Base-by-base conservation (phyloP, 2,329 filamentous ascomycete genomes). In the Berkeleyomyces rouxiae region DNA sequence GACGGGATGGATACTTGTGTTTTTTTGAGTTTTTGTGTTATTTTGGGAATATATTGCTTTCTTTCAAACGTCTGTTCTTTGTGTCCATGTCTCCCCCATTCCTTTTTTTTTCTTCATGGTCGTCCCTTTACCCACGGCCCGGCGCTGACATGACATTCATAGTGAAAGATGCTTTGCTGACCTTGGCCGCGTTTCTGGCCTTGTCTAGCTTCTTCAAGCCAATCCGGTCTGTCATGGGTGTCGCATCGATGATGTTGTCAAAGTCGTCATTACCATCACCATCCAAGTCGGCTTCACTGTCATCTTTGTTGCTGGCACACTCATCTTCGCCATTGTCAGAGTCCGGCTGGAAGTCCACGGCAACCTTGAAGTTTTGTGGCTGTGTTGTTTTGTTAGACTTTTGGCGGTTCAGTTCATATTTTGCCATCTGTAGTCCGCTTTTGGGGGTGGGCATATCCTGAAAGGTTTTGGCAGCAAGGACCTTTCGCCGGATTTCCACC, bases 391-490 rank as follows among this genome's bases (percentile, higher is more conserved):
- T 76, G 10, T 63, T 44, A 11, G 61, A 61, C 16, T 16, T 10
- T 39, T 65, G 23, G 40, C 57, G 49, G 16, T 43, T 57, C 7
- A 44, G 10, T 36, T 62, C 46, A 7, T 61, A 61, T 31, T 43
- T 43, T n/a, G 60, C 46, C 4, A 7, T 7, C 13, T 61, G 53
- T 7, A 79, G 74, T 67, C 88, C 88, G 7, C 66, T 63, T 43
- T 69, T 67, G 4, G 71, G 69, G 63, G 74, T 73, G 11, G 59
- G 62, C 11, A 39, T 47, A 5, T 64, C 62, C 49, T 86, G 76
- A 69, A 99, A 99, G 0, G 90, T 83, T 70, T 92, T 96, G 5
- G 92, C 96, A 5, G 86, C 87, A 1, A 99, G 80, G n/a, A 97
- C 90, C 68, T 89, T 88, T 62, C 87, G 84, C 58, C 93, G 82